Evolutionary conservation across 768 basidiomycete genomes (phyloP), one percentile per base, ranked within the genome.

Genomic region (Amanita pallidorosea): DNA sequence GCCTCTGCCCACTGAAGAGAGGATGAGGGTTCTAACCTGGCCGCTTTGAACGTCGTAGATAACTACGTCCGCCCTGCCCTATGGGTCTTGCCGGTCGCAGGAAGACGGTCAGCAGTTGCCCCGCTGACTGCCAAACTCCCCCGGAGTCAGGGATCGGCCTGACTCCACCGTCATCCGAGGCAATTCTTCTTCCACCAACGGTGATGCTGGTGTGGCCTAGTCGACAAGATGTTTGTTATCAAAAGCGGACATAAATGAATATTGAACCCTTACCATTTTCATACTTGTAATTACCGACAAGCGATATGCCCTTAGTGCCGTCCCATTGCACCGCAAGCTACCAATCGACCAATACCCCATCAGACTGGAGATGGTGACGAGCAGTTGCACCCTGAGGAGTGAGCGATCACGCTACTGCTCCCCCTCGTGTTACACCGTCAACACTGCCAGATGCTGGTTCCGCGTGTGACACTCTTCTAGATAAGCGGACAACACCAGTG

Each of bases 1-100:
- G 1, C 29, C 18, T 54, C 42, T 15, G 5, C 9, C 7, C 33
- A 45, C 33, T 29, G 13, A 45, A 45, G 44, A 29, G 44, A 46
- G 45, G 34, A 49, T 33, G 47, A 49, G 47, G 47, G 37, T 49
- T 47, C 20, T 43, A 53, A 42, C 41, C 40, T 33, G 45, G 45
- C 45, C 45, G 45, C 45, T 47, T 47, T 18, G 44, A n/a, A 18
- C 44, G 27, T 45, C 44, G 45, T n/a, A n/a, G n/a, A n/a, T n/a
- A n/a, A n/a, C n/a, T n/a, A n/a, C n/a, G n/a, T n/a, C n/a, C n/a
- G n/a, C n/a, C n/a, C n/a, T n/a, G n/a, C n/a, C n/a, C n/a, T n/a
- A n/a, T n/a, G n/a, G 45, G 45, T 37, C 46, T 47, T 47, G 46
- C 34, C 46, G 20, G 46, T 37, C 46, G 22, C 46, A 47, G 34